Evolutionary conservation across 1,284 basidiomycete genomes (phyloP), one percentile per base, ranked within the genome.

Genomic region (Clitocybe nebularis): DNA sequence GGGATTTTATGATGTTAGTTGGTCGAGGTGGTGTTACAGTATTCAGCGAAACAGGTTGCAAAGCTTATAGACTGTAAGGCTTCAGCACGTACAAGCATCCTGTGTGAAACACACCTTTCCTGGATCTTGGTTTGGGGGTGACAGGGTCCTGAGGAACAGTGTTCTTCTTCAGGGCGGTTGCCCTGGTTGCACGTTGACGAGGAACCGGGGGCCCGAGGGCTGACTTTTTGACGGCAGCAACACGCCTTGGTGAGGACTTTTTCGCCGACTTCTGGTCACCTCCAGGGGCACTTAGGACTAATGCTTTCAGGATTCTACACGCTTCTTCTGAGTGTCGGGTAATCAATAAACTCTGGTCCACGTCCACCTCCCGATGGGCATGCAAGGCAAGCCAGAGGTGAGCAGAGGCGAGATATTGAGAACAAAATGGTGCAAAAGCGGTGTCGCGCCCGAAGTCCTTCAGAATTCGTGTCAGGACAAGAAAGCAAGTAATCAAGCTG

Each of bases 331-430:
- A 63, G 46, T 81, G 72, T 17, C 58, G 48, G 9, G 68, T 59
- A 20, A 82, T 67, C 5, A 67, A 50, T 0, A 58, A 49, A 39
- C 61, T 67, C 54, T 75, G 73, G 9, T 65, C 54, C 1, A 56
- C 40, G 46, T 72, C 69, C 3, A 58, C 65, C 8, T 61, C 65
- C 13, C 75, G 71, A 57, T 88, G 84, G 1, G 74, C 71, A 51
- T 84, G 79, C 9, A 88, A 59, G 0, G 78, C 76, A 28, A 75
- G 58, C 82, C 82, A 86, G n/a, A 87, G 64, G 49, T 81, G 72
- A 1, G 68, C 62, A 1, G 69, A 60, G 1, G 75, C 68, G 22
- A 61, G 67, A 46, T 81, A 77, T 53, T 81, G 76, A 1, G 59
- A 50, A 24, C 64, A 54, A 44, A 72, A 74, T 4, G 47, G 54